A percentile compares a stretch with the other conserved stretches of the same genome.
These are phyloP conservation scores for Melampsora larici-populina DNA, from an alignment of 1,284 basidiomycete genomes.

Conservation along the genomic window DNA sequence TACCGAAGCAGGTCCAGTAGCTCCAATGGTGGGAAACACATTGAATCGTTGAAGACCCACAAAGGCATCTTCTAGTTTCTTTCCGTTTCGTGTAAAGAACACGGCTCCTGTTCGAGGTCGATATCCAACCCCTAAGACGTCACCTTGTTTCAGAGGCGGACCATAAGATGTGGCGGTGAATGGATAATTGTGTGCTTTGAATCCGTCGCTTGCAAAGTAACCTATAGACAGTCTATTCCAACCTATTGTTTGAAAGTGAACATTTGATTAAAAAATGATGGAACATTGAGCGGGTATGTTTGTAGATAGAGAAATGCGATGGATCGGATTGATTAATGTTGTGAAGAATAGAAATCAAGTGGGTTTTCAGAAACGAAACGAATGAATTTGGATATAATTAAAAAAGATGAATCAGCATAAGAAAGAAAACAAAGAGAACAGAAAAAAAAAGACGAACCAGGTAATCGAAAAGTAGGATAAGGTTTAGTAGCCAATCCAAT, in stretches of 20 bases:
- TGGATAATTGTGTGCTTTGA: conserved; percentile 95
- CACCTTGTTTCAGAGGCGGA: conserved; percentile 80
- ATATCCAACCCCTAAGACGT: conserved; percentile 88
- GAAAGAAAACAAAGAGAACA: too few relatives aligned
- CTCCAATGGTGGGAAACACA: conserved; percentile 89
- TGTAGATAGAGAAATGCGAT: background rate
- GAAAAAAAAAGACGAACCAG: conserved; percentile 53
- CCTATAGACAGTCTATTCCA: conserved; percentile 86
- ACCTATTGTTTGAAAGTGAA: conserved; percentile 61
- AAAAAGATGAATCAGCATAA: background rate
- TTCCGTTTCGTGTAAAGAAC: conserved; percentile 92
- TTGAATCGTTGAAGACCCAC: conserved; percentile 81
- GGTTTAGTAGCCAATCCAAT: conserved; percentile 92
- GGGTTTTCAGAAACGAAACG: too few relatives aligned
- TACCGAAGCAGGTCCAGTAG: conserved; percentile 86
- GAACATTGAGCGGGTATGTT: background rate
- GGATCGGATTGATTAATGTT: background rate
- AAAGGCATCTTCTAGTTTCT: conserved; percentile 90
- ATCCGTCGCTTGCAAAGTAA: conserved; percentile 86
- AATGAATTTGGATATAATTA: background rate
- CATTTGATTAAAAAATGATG: too few relatives aligned
- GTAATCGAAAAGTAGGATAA: conserved; percentile 85
- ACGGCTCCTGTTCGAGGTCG: conserved; percentile 89
- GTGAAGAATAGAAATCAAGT: too few relatives aligned
- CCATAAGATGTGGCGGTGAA: conserved; percentile 86